Conservation (phyloP, 768 basidiomycete genomes). For the Naganishia friedmannii region DNA sequence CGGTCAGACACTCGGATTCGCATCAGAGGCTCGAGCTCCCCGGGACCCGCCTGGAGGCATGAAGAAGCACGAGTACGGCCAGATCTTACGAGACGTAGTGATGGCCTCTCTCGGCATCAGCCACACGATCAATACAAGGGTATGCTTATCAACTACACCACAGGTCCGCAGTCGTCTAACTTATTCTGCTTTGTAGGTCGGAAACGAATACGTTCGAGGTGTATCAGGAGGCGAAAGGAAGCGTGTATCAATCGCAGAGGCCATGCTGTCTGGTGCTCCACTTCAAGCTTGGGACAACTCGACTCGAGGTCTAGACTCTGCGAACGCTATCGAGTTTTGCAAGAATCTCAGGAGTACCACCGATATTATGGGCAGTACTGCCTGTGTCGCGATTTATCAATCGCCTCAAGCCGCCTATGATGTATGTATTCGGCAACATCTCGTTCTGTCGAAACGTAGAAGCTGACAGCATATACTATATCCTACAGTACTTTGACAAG, state of each 20-base stretch:
- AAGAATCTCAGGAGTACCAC: conserved; percentile 55
- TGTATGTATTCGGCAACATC: conserved; percentile 31
- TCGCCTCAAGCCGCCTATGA: conserved; percentile 55
- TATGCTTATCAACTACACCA: not conserved
- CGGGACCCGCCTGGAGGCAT: conserved; percentile 39
- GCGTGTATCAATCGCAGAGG: conserved; percentile 78
- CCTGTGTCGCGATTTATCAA: conserved; percentile 57
- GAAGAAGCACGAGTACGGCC: conserved; percentile 51
- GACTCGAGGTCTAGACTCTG: conserved; percentile 52
- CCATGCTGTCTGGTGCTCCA: conserved; percentile 65
- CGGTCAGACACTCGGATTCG: conserved; percentile 47
- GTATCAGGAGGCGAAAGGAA: conserved; percentile 60
- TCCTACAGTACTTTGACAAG: conserved; percentile 54
- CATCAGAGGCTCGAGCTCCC: conserved; percentile 29
- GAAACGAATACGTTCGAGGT: conserved; percentile 67
- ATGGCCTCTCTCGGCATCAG: conserved; percentile 71
- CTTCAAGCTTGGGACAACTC: conserved; percentile 71
- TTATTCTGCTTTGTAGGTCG: conserved; percentile 54
- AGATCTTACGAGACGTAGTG: conserved; percentile 58
- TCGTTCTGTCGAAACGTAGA: too few species aligned
- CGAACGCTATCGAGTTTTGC: conserved; percentile 57
- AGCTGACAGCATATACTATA: not conserved
- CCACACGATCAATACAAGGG: conserved; percentile 66
- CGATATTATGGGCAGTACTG: conserved; percentile 54
- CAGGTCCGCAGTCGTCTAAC: not conserved